Evolutionary conservation across 1,284 basidiomycete species (phyloP).

Genomic region (Ganoderma boninense): DNA sequence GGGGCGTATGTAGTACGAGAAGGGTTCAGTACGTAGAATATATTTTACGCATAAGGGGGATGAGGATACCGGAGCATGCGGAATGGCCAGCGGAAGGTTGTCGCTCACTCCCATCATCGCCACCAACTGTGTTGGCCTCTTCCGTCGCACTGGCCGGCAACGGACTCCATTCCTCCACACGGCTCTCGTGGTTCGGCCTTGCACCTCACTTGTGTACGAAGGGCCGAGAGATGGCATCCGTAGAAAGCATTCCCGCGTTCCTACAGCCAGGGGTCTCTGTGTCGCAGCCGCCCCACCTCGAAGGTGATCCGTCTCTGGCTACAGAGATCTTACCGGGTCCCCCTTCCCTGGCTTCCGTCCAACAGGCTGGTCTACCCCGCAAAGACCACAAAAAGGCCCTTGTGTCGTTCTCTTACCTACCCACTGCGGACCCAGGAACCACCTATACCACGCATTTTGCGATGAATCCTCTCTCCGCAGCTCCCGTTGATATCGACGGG

Average conservation of each 20-base stretch:
- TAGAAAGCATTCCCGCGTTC: conserved; percentile 72
- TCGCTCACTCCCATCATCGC: conserved; percentile 34
- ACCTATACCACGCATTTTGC: conserved; percentile 75
- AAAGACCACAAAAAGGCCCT: conserved; percentile 79
- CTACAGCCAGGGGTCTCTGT: conserved; percentile 73
- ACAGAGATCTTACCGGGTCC: conserved; percentile 88
- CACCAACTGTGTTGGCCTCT: conserved; percentile 29
- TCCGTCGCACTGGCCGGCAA: conserved; percentile 23
- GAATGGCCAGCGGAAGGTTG: conserved; percentile 25
- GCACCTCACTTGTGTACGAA: conserved; percentile 19
- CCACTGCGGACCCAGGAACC: conserved; percentile 81
- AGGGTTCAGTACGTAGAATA: conserved; percentile 15
- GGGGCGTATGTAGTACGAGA: neutral
- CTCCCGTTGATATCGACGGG: conserved; percentile 66
- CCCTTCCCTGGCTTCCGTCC: conserved; percentile 71
- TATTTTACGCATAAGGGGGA: conserved; percentile 11
- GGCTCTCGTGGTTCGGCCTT: conserved; percentile 18
- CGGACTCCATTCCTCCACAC: conserved; percentile 15
- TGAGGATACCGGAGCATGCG: conserved; percentile 3
- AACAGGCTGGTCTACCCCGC: conserved; percentile 66
- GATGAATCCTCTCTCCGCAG: conserved; percentile 54
- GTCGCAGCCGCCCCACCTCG: conserved; percentile 78
- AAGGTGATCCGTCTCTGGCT: conserved; percentile 78
- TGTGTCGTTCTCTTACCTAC: conserved; percentile 75
- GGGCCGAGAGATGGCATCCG: conserved; percentile 53